Base-by-base conservation (phyloP, 2,329 filamentous ascomycete species). In the Talaromyces sp. region DNA sequence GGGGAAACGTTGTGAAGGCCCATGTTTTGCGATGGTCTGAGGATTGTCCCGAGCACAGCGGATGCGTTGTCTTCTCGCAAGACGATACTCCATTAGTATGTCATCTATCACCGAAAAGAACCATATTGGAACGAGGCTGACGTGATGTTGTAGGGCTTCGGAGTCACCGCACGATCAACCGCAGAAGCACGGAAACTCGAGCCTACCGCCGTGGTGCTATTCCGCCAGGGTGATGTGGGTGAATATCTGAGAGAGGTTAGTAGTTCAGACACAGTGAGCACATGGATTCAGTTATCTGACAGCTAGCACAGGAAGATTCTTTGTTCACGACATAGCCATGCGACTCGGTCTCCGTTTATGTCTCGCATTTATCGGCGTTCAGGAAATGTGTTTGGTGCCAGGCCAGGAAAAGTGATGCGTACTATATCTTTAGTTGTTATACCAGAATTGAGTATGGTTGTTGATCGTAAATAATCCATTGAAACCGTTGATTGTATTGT, bases 11-110 rank as follows among this genome's bases (percentile, higher is more conserved):
- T 54, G 84, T 95, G 65, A 90, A 90, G 73, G 88, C 87, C 33
- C 88, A 91, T 72, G 84, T 94, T 17, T 90, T 90, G 19, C 79
- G 91, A 61, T 93, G 89, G 86, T 89, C 86, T 40, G 91, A 96
- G 69, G 93, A 97, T 78, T 92, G 89, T 67, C 92, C 93, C 0
- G 91, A 96, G 76, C 92, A 97, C 75, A 87, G 91, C 67, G 94
- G 94, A 41, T 87, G 96, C 11, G 85, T 99, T 48, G 89, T 99
- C 21, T 86, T 91, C 77, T 88, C 84, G 68, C 96, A 96, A 90
- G 88, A 92, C 70, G 94, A 97, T 75, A 92, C 87, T 21, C 91
- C 91, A 11, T 70, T 87, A 68, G 82, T 84, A 72, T 62, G 55
- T 50, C 52, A 9, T 7, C 22, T 13, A 5, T 4, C 1, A 7